Base-by-base conservation (phyloP, 495 filamentous ascomycete genomes). In the Daldinia decipiens region DNA sequence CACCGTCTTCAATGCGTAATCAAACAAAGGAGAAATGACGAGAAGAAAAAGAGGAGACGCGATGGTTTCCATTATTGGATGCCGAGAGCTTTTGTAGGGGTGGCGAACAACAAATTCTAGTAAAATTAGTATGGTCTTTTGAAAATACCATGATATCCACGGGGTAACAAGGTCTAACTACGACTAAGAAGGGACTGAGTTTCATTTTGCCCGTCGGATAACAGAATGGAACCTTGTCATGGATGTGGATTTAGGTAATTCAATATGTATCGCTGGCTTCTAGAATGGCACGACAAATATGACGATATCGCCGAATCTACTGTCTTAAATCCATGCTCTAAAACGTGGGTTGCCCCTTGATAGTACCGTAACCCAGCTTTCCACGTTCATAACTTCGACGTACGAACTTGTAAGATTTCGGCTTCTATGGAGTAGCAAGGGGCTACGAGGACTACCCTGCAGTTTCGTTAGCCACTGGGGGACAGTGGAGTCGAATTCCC, bases 381-480 rank as follows among this genome's bases (percentile, higher is more conserved):
- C 56, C 32, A 51, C 40, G 15, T 15, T 38, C 56, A 55, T 29
- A 45, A 39, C 53, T 71, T 52, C 57, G 32, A 60, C 4, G 29
- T 60, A 15, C 19, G 45, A 45, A 43, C 11, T 40, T 56, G 50
- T 47, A 71, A 59, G 36, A 53, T 39, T 54, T 63, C 47, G 47
- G 40, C 31, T 61, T 54, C 15, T 13, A 59, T 59, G 32, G 54
- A 15, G 12, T 0, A 17, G 26, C 15, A 38, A 27, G 43, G 45
- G 36, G 51, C 7, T 19, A 60, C 39, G 32, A 62, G 62, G 68
- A 45, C 40, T 34, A 40, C 58, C 68, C 54, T 71, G 59, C 21
- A 61, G 69, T 72, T 72, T 72, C 59, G 69, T 47, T 67, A 71
- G 34, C 43, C 68, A 71, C 62, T 63, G 58, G 29, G 9, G 39